Conservation (phyloP, 179 eudicot species). For the Silene vulgaris region DNA sequence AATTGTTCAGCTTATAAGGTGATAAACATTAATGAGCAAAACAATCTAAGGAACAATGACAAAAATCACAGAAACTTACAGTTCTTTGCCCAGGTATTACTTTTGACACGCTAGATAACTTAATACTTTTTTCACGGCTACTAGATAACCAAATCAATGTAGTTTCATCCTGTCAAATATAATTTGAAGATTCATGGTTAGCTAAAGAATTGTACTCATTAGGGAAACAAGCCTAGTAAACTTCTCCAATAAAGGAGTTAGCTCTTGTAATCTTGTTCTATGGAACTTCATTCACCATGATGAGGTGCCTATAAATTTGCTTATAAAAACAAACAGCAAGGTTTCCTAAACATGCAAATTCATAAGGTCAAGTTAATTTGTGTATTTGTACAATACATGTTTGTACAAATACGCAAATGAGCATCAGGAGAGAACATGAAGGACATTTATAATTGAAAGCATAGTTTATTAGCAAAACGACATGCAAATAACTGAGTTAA, state of each 20-base stretch:
- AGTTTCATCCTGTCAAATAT: slow-evolving; percentile 65
- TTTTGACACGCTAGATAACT: slow-evolving; percentile 74
- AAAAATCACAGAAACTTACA: slow-evolving; percentile 45
- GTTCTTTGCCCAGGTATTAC: slow-evolving; percentile 98
- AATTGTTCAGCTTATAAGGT: neutral
- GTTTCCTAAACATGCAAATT: slow-evolving; percentile 5
- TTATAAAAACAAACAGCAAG: neutral
- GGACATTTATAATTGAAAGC: neutral
- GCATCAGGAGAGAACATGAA: neutral
- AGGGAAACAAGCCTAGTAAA: neutral
- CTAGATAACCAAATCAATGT: slow-evolving; percentile 88
- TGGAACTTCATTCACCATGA: neutral
- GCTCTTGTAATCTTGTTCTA: neutral
- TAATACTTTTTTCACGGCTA: slow-evolving; percentile 71
- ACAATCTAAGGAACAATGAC: slow-evolving; percentile 1
- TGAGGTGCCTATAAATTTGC: neutral
- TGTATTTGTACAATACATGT: neutral
- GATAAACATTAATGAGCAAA: neutral
- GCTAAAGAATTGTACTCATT: neutral
- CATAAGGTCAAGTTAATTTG: neutral
- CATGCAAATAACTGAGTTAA: neutral
- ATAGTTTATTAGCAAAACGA: neutral
- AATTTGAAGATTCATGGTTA: slow-evolving; percentile 1
- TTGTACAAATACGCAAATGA: neutral
- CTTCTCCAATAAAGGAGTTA: neutral